A percentile compares a stretch with the other conserved stretches of the same genome.
These are phyloP conservation scores for Trichoderma breve DNA, from an alignment of 2,329 filamentous ascomycete species.

Conservation along the genomic window DNA sequence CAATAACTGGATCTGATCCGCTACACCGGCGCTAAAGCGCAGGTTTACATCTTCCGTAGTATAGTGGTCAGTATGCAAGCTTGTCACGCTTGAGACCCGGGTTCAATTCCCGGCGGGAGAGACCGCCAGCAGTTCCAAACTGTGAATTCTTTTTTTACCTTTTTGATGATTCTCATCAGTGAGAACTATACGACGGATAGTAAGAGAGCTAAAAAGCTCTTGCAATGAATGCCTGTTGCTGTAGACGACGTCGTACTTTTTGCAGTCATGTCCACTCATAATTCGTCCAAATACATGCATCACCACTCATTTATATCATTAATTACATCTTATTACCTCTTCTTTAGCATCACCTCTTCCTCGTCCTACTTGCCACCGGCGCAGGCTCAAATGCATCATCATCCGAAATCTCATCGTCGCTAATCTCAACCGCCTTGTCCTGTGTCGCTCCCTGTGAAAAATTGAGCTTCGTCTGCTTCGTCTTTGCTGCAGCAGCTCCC, in stretches of 20 bases:
- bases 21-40: conserved; percentile 17
- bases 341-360: conserved; percentile 28
- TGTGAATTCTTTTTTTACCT: conserved; percentile 16
- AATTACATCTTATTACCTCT: conserved; percentile 25
- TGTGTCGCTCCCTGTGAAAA: conserved; percentile 43
- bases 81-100: conserved; percentile 29
- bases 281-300: neutral
- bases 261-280: neutral
- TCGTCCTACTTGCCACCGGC: conserved; percentile 37
- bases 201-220: neutral
- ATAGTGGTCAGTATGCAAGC: conserved; percentile 29
- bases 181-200: neutral
- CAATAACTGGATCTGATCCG: conserved; percentile 16
- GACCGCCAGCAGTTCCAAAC: conserved; percentile 18
- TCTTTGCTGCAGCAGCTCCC: conserved; percentile 16
- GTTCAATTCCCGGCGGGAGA: conserved; percentile 29
- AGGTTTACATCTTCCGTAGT: conserved; percentile 24
- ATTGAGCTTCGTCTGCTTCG: conserved; percentile 36
- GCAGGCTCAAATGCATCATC: conserved; percentile 62
- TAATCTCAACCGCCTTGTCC: conserved; percentile 55
- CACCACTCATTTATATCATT: conserved; percentile 26
- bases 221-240: neutral
- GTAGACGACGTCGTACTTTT: neutral
- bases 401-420: conserved; percentile 64
- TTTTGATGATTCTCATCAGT: neutral